These are phyloP conservation scores for Hortiboletus campestris DNA, from an alignment of 768 basidiomycete genomes.

Conservation along the genomic window DNA sequence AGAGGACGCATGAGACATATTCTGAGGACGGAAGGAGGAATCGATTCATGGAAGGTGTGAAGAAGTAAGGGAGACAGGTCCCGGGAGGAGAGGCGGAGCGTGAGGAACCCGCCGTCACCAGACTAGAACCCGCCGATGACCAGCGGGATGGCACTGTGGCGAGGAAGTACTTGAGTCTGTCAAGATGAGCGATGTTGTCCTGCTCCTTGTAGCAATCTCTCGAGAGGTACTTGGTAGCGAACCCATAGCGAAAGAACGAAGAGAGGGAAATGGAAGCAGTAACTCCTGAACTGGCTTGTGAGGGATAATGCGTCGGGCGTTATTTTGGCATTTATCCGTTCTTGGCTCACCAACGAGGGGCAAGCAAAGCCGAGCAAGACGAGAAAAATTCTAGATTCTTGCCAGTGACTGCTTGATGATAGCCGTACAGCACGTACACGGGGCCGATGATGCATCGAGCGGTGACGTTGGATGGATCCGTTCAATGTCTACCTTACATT, in stretches of 20 bases:
- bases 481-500: no score
- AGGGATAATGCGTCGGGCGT: conserved; percentile 14
- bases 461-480: no score
- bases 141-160: conserved; percentile 80
- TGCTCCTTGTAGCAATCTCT: conserved; percentile 66
- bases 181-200: conserved; percentile 70
- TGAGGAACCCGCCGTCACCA: conserved; percentile 33
- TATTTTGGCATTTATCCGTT: conserved; percentile 21
- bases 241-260: conserved; percentile 26
- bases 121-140: conserved; percentile 46
- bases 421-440: no score
- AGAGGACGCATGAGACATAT: conserved; percentile 87
- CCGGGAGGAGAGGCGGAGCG: conserved; percentile 15
- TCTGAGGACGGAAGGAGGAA: conserved; percentile 87
- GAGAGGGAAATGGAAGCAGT: conserved; percentile 6
- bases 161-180: conserved; percentile 85
- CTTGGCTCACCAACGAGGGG: conserved; percentile 16
- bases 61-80: conserved; percentile 41
- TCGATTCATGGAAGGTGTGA: conserved; percentile 76
- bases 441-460: no score
- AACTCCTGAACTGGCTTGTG: background rate
- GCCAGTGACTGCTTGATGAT: no score
- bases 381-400: no score
- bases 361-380: no score
- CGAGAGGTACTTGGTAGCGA: conserved; percentile 27